A percentile compares a stretch with the other conserved stretches of the same genome.
Evolutionary conservation across 2,329 filamentous ascomycete species (phyloP).

Genomic region (Trichophyton mentagrophytes): DNA sequence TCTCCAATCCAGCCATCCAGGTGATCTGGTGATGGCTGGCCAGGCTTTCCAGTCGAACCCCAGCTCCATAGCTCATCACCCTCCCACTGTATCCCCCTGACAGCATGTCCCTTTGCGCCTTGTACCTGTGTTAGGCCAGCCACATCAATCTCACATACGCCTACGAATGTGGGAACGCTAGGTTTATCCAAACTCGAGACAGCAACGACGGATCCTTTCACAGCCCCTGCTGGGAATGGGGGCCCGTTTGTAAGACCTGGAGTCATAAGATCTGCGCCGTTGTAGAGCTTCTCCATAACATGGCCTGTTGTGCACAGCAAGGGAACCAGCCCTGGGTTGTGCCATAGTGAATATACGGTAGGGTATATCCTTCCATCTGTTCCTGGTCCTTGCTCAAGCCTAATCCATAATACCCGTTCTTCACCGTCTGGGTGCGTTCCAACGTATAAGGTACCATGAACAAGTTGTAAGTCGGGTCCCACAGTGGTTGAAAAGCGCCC

Average conservation of each 20-base stretch:
- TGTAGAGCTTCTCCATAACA: conserved; percentile 49
- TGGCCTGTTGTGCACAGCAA: conserved; percentile 49
- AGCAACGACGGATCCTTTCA: conserved; percentile 49
- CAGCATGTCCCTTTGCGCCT: conserved; percentile 51
- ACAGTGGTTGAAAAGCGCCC: conserved; percentile 54
- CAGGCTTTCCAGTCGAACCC: conserved; percentile 43
- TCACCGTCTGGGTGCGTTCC: conserved; percentile 46
- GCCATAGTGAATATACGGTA: conserved; percentile 54
- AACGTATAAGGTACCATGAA: conserved; percentile 53
- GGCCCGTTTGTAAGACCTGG: conserved; percentile 53
- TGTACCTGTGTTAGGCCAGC: conserved; percentile 42
- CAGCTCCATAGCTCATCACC: conserved; percentile 58
- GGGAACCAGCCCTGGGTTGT: conserved; percentile 47
- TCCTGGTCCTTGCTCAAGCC: conserved; percentile 41
- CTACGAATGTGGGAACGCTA: conserved; percentile 51
- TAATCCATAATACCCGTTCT: conserved; percentile 52
- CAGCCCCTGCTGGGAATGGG: conserved; percentile 48
- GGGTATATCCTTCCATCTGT: conserved; percentile 32
- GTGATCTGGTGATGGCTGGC: conserved; percentile 40
- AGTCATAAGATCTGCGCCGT: conserved; percentile 56
- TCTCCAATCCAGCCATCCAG: conserved; percentile 40
- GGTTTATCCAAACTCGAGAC: conserved; percentile 48
- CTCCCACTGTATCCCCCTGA: conserved; percentile 53
- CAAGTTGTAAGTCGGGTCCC: conserved; percentile 48
- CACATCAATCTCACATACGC: conserved; percentile 52